A percentile compares a stretch with the other conserved stretches of the same genome.
Evolutionary conservation across 1,284 basidiomycete species (phyloP).

Genomic region (Boletus semigastroideus): DNA sequence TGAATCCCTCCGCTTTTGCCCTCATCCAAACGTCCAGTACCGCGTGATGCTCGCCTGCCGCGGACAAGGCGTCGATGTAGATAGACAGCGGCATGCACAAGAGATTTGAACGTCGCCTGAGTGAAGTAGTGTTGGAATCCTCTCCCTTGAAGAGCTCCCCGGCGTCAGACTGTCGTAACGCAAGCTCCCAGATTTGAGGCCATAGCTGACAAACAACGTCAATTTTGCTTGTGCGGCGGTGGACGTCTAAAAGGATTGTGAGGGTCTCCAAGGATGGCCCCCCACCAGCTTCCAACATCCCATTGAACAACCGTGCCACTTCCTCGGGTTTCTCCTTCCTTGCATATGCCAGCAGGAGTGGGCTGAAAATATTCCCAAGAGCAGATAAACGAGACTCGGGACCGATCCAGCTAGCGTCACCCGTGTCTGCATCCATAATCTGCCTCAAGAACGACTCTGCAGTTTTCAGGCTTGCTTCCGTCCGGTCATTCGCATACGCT

Average conservation of each 20-base stretch:
- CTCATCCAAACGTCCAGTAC: slow-evolving; percentile 71
- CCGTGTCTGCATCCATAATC: slow-evolving; percentile 40
- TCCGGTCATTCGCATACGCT: slow-evolving; percentile 54
- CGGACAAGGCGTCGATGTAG: slow-evolving; percentile 76
- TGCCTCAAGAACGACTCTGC: slow-evolving; percentile 64
- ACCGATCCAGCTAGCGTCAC: slow-evolving; percentile 41
- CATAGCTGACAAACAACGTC: slow-evolving; percentile 65
- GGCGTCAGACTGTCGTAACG: slow-evolving; percentile 41
- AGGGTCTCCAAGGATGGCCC: slow-evolving; percentile 61
- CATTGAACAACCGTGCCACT: slow-evolving; percentile 58
- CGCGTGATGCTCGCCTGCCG: slow-evolving; percentile 59
- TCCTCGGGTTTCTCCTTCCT: slow-evolving; percentile 47
- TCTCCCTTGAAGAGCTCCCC: slow-evolving; percentile 34
- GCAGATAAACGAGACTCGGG: slow-evolving; percentile 41
- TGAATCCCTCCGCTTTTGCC: slow-evolving; percentile 69
- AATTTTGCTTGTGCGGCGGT: slow-evolving; percentile 62
- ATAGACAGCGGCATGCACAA: slow-evolving; percentile 84
- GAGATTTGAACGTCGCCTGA: slow-evolving; percentile 48
- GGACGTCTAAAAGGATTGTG: slow-evolving; percentile 72
- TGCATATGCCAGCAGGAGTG: slow-evolving; percentile 63
- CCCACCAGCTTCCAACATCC: slow-evolving; percentile 56
- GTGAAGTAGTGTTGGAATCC: slow-evolving; percentile 9
- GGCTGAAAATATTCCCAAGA: slow-evolving; percentile 59
- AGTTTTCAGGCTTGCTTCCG: slow-evolving; percentile 48
- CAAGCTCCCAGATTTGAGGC: slow-evolving; percentile 65